Evolutionary conservation across 164 flowering plant species (phyloP).

Genomic region (Vitis rotundifolia): DNA sequence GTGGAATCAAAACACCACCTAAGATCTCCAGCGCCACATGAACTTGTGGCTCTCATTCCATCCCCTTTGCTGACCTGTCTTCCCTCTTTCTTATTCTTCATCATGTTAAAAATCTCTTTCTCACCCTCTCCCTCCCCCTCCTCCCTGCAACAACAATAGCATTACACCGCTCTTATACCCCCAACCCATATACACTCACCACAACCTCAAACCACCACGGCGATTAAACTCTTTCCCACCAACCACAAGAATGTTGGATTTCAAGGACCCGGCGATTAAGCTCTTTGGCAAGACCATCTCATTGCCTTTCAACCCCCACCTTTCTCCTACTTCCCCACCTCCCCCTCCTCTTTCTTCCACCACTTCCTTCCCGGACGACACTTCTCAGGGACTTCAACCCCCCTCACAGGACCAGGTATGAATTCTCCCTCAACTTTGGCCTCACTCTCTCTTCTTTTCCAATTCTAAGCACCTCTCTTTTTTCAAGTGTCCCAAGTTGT

Average conservation of each 20-base stretch:
- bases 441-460: too few species aligned
- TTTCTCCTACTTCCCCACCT: neutral
- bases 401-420: constrained; percentile 7
- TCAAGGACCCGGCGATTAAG: constrained; percentile 32
- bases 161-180: too few species aligned
- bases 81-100: constrained; percentile 5
- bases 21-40: constrained; percentile 30
- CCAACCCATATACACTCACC: too few species aligned
- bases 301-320: constrained; percentile 4
- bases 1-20: constrained; percentile 21
- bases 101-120: neutral
- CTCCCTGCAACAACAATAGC: neutral
- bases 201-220: too few species aligned
- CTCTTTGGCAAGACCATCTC: constrained; percentile 44
- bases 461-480: constrained; percentile 9
- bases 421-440: neutral
- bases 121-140: neutral
- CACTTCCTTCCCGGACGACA: constrained; percentile 2
- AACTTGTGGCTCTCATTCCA: constrained; percentile 40
- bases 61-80: constrained; percentile 25
- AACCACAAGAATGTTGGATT: constrained; percentile 21
- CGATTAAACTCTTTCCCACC: neutral
- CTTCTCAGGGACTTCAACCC: neutral
- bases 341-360: constrained; percentile 2
- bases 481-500: neutral